Evolutionary conservation across 2,329 filamentous ascomycete species (phyloP).

Genomic region (Colletotrichum eremochloae): DNA sequence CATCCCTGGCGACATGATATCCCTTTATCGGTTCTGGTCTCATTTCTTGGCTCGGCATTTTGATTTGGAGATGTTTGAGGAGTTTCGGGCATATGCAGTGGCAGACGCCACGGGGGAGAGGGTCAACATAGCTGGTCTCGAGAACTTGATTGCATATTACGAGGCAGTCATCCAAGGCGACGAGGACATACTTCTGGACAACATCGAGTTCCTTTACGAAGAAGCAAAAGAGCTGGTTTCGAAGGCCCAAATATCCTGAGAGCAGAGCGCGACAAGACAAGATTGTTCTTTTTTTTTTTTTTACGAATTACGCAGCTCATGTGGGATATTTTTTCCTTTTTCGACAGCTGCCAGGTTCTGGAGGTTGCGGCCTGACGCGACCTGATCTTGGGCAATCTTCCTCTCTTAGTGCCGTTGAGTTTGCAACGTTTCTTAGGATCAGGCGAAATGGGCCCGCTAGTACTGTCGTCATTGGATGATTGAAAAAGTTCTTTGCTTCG

Average conservation of each 20-base stretch:
- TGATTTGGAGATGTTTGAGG: slow-evolving; percentile 80
- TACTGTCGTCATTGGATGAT: slow-evolving; percentile 28
- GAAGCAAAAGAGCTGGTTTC: slow-evolving; percentile 31
- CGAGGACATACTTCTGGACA: background rate
- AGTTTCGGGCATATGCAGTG: slow-evolving; percentile 77
- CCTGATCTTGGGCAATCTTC: slow-evolving; percentile 13
- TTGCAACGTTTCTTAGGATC: slow-evolving; percentile 30
- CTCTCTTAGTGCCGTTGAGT: slow-evolving; percentile 13
- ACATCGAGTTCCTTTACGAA: slow-evolving; percentile 22
- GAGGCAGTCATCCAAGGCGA: slow-evolving; percentile 43
- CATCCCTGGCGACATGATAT: slow-evolving; percentile 70
- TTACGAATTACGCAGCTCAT: slow-evolving; percentile 34
- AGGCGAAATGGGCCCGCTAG: background rate
- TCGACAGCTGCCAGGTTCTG: slow-evolving; percentile 10
- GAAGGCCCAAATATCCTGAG: slow-evolving; percentile 11
- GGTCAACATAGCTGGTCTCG: slow-evolving; percentile 67
- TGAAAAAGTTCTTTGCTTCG: slow-evolving; percentile 40
- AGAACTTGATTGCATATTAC: slow-evolving; percentile 76
- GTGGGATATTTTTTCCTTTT: slow-evolving; percentile 2
- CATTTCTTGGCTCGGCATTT: slow-evolving; percentile 80
- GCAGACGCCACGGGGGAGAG: slow-evolving; percentile 68
- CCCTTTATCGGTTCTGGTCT: slow-evolving; percentile 81
- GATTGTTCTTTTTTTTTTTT: background rate
- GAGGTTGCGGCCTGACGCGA: background rate
- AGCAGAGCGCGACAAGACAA: slow-evolving; percentile 1